Conservation (phyloP, 768 basidiomycete species). For the Mycena alexandri region DNA sequence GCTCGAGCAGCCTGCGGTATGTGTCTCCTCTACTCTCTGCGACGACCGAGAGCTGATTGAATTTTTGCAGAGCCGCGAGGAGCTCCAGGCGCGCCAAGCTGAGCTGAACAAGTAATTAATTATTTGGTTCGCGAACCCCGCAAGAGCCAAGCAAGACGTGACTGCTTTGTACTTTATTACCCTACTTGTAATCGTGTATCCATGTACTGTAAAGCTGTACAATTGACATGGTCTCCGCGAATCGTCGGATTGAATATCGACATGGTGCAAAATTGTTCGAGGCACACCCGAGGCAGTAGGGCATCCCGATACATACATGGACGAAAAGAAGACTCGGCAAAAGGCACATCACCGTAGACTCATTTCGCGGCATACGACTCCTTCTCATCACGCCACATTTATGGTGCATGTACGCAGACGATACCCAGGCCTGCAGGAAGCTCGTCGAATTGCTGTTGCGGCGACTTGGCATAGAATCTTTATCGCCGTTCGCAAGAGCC, state of each 20-base stretch:
- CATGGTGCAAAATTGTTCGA: neutral
- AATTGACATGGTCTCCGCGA: slow-evolving; percentile 18
- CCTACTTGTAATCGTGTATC: slow-evolving; percentile 17
- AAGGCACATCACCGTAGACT: too few species aligned
- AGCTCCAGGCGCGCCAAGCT: slow-evolving; percentile 59
- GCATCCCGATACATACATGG: too few species aligned
- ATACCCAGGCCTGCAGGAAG: too few species aligned
- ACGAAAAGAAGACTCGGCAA: too few species aligned
- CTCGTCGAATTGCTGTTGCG: too few species aligned
- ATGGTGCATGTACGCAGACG: too few species aligned
- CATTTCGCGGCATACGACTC: too few species aligned
- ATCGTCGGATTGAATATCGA: neutral
- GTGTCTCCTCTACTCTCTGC: slow-evolving; percentile 34
- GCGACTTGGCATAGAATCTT: too few species aligned
- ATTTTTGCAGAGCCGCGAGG: slow-evolving; percentile 60
- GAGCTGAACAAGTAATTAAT: slow-evolving; percentile 55
- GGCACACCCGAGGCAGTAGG: neutral
- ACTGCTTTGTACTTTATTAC: slow-evolving; percentile 10
- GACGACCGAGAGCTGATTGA: neutral
- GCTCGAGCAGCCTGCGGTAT: slow-evolving; percentile 62
- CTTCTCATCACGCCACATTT: too few species aligned
- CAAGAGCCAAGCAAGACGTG: neutral
- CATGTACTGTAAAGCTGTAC: slow-evolving; percentile 30
- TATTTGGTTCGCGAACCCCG: slow-evolving; percentile 17
- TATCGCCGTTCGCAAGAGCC: too few species aligned